A percentile compares a stretch with the other conserved stretches of the same genome.
These are phyloP conservation scores for Boletus tomentosulus DNA, from an alignment of 768 basidiomycete species.

Conservation along the genomic window DNA sequence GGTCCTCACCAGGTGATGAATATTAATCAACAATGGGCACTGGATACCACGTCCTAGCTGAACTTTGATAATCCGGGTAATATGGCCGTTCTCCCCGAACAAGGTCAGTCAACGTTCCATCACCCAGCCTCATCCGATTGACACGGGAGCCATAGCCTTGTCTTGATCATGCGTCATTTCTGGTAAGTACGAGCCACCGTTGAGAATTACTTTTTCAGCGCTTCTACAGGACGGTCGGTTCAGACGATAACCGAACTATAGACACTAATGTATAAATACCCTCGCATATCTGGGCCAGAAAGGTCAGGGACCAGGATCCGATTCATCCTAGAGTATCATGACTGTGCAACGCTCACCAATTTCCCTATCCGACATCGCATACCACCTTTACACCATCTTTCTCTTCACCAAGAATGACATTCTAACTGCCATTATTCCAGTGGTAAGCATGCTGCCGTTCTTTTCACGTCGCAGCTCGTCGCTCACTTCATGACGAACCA, in stretches of 20 bases:
- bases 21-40: too few relatives aligned
- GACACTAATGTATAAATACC: not conserved
- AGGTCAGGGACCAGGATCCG: not conserved
- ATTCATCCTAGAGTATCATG: conserved; percentile 8
- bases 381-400: conserved; percentile 29
- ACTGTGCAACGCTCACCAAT: conserved; percentile 11
- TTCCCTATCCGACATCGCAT: conserved; percentile 13
- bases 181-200: too few relatives aligned
- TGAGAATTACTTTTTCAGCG: not conserved
- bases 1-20: too few relatives aligned
- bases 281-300: not conserved
- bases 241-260: not conserved
- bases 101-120: not conserved
- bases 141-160: not conserved
- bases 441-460: conserved; percentile 31
- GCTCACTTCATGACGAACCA: conserved; percentile 9
- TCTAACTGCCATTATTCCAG: conserved; percentile 43
- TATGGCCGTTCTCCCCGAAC: not conserved
- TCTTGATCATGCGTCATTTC: not conserved
- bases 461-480: not conserved
- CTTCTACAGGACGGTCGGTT: not conserved
- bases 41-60: too few relatives aligned
- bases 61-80: too few relatives aligned
- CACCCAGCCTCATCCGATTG: not conserved
- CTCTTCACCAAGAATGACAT: conserved; percentile 47